Percentiles rank a stretch among this genome's conserved stretches.
Conservation (phyloP, 208 protist species). For the Trypanosoma mega region DNA sequence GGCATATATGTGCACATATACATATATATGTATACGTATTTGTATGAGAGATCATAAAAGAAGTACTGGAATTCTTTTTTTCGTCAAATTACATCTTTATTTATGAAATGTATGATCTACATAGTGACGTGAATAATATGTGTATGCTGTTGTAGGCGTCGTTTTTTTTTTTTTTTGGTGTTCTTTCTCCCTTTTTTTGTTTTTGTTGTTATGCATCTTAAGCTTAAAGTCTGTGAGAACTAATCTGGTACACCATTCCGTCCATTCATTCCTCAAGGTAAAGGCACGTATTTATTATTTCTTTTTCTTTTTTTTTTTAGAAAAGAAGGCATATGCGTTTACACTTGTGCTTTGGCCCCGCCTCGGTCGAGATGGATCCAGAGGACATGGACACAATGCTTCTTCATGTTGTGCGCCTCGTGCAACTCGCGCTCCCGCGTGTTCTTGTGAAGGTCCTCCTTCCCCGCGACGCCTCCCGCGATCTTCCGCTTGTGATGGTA, state of each 20-base stretch:
- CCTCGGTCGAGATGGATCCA: not conserved
- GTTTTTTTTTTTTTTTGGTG: no score
- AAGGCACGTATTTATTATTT: not conserved
- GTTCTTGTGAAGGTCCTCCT: not conserved
- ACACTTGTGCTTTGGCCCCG: slow-evolving; percentile 9
- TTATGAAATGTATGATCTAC: no score
- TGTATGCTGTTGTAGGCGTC: no score
- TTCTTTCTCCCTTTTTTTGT: no score
- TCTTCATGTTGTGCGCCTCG: slow-evolving; percentile 5
- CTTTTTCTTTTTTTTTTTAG: not conserved
- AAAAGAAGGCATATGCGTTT: not conserved
- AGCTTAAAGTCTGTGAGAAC: no score
- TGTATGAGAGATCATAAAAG: slow-evolving; percentile 1
- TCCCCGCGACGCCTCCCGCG: not conserved
- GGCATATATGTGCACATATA: slow-evolving; percentile 10
- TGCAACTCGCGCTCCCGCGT: slow-evolving; percentile 9
- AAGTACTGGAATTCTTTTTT: no score
- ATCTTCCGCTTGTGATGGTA: not conserved
- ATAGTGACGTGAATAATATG: no score
- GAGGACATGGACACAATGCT: slow-evolving; percentile 3
- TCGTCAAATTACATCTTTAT: no score
- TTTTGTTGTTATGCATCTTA: slow-evolving; percentile 22
- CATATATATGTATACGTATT: slow-evolving; percentile 5
- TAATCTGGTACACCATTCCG: no score
- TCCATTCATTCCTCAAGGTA: no score